phyloP scores from a whole-genome alignment of 1,284 basidiomycete genomes.

The Pseudozyma hubeiensis region DNA sequence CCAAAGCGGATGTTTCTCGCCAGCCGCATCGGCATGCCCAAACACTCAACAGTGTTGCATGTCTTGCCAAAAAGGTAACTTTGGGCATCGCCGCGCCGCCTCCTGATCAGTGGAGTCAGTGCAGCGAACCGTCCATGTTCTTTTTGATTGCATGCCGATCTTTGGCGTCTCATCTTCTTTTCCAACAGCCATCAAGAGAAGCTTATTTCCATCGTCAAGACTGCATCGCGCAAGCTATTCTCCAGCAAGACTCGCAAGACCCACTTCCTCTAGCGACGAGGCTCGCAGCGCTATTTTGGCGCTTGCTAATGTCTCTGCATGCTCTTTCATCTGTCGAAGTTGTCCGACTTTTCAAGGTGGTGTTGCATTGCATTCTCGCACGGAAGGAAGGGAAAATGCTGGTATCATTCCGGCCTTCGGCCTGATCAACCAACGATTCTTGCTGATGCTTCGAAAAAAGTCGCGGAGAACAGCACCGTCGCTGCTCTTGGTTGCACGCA shows the following conservation, averaged over 20 bases:
- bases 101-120: constrained; percentile 5
- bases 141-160: constrained; percentile 41
- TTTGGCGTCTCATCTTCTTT: constrained; percentile 14
- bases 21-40: constrained; percentile 29
- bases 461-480: not conserved
- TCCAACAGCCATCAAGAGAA: constrained; percentile 37
- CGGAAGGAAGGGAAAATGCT: not conserved
- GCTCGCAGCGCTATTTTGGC: not conserved
- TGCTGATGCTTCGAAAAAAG: constrained; percentile 3
- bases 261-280: constrained; percentile 1
- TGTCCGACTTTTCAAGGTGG: not conserved
- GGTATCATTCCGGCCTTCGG: no score
- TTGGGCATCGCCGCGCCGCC: constrained; percentile 10
- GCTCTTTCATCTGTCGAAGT: not conserved
- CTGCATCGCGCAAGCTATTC: constrained; percentile 2
- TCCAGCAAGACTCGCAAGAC: not conserved
- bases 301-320: not conserved
- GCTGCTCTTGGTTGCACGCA: constrained; percentile 1
- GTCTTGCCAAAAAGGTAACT: constrained; percentile 45
- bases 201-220: constrained; percentile 16
- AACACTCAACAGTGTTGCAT: constrained; percentile 44
- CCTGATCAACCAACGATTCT: not conserved
- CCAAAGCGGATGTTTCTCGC: constrained; percentile 11
- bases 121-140: constrained; percentile 15
- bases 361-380: constrained; percentile 1